Evolutionary conservation across 768 basidiomycete species (phyloP), one percentile per base, ranked within the genome.

Genomic region (Glaciozyma martinii): DNA sequence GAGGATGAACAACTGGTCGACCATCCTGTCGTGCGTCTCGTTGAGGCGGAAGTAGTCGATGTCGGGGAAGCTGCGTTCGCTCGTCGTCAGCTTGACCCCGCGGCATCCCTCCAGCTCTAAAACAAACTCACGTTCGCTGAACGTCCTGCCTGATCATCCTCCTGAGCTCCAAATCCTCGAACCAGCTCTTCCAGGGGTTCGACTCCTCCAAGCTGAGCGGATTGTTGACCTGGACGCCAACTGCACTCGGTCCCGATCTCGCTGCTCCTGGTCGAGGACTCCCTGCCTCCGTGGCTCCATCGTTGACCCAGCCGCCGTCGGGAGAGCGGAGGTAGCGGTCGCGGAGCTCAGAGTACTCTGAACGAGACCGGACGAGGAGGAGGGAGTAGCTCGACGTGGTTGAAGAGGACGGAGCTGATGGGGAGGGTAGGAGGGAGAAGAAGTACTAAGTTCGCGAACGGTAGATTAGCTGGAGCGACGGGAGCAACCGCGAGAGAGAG

Each of bases 121-220:
- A 21, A 44, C 19, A 27, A 33, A 79, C 89, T 76, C 77, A 92
- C 86, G 95, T 98, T 72, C 95, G 81, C 71, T 95, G 90, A 0
- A 99, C 95, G 74, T 99, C 95, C 76, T 95, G 90, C 46, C 84
- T 78, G 56, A 99, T 95, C 18, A 84, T 89, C 75, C 87, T 91
- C 43, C 92, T 82, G 46, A 97, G 79, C 65, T 98, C 95, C 23
- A 92, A 81, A 47, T 90, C 83, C 33, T 84, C 80, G 76, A 97
- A 99, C 90, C 91, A 98, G 55, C 85, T 83, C 71, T 85, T 87
- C 95, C 95, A 99, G 15, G 93, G 93, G 77, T 93, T 95, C 85
- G 93, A 52, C 5, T 67, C 56, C 12, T 62, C 61, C 30, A 64
- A 55, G 7, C 58, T 61, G 29, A 67, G 59, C n/a, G 63, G 62